Percentiles rank a stretch among this genome's conserved stretches.
Evolutionary conservation across 495 filamentous ascomycete species (phyloP).

Genomic region (Neurospora hispaniola): DNA sequence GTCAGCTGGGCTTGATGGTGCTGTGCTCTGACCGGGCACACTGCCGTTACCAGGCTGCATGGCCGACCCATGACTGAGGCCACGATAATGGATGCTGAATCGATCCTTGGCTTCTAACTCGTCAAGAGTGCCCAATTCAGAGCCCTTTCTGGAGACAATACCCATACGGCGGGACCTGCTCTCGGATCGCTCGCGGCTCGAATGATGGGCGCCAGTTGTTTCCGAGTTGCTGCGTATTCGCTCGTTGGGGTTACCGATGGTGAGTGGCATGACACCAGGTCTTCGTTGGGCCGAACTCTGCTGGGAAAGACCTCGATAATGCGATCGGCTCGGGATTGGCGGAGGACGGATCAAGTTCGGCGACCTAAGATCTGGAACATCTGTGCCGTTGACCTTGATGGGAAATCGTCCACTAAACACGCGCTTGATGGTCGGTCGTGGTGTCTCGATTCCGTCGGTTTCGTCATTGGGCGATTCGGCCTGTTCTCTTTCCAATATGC

Average conservation of each 20-base stretch:
- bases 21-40: constrained; percentile 32
- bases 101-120: constrained; percentile 59
- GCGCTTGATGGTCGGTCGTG: constrained; percentile 59
- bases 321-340: constrained; percentile 63
- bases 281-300: constrained; percentile 53
- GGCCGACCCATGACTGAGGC: constrained; percentile 69
- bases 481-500: constrained; percentile 39
- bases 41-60: constrained; percentile 43
- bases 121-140: constrained; percentile 64
- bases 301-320: constrained; percentile 68
- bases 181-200: constrained; percentile 39
- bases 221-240: constrained; percentile 86
- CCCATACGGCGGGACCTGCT: constrained; percentile 66
- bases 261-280: constrained; percentile 58
- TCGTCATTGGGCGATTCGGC: constrained; percentile 55
- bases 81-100: constrained; percentile 64
- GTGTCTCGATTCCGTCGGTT: constrained; percentile 61
- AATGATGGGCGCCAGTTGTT: constrained; percentile 46
- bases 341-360: constrained; percentile 57
- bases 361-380: constrained; percentile 48
- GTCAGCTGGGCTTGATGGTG: constrained; percentile 49
- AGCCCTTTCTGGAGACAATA: constrained; percentile 63
- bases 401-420: constrained; percentile 73
- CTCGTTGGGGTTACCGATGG: constrained; percentile 61
- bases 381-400: constrained; percentile 58